Percentiles rank a stretch among this genome's conserved stretches.
Conservation (phyloP, 352 stramenopile species). For the Globisporangium spiculum region DNA sequence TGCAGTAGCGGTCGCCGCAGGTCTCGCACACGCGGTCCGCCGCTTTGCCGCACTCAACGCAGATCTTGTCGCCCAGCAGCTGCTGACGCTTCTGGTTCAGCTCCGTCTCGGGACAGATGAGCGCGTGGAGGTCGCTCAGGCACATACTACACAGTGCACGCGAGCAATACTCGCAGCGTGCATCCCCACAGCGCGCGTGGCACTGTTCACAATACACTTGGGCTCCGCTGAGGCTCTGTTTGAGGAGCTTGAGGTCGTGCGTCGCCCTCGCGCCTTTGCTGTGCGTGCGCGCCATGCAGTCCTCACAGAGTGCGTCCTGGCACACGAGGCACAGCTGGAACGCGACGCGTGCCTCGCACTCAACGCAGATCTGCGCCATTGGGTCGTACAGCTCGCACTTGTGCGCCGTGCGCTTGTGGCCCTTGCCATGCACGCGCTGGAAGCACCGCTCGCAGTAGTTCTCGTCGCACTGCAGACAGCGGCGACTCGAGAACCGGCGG, state of each 20-base stretch:
- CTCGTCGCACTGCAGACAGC: constrained; percentile 73
- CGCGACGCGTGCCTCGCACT: constrained; percentile 72
- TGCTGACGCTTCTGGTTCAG: constrained; percentile 44
- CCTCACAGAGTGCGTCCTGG: constrained; percentile 62
- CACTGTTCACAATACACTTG: constrained; percentile 71
- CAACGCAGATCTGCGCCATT: constrained; percentile 57
- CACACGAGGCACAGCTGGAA: constrained; percentile 63
- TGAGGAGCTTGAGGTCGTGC: constrained; percentile 48
- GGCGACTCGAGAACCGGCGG: constrained; percentile 46
- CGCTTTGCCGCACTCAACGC: constrained; percentile 70
- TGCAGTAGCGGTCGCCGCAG: constrained; percentile 81
- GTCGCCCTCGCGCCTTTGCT: constrained; percentile 31
- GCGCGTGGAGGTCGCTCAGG: constrained; percentile 39
- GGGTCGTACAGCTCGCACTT: constrained; percentile 55
- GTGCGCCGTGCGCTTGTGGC: constrained; percentile 54
- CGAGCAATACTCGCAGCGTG: constrained; percentile 52
- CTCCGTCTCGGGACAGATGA: constrained; percentile 61
- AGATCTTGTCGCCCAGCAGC: constrained; percentile 59
- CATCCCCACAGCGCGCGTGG: constrained; percentile 43
- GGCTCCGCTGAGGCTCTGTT: constrained; percentile 27
- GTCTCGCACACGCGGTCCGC: constrained; percentile 62
- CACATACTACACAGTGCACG: constrained; percentile 58
- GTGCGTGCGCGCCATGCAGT: constrained; percentile 63
- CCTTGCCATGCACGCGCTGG: constrained; percentile 55
- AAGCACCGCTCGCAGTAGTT: constrained; percentile 84